A percentile compares a stretch with the other conserved stretches of the same genome.
These are phyloP conservation scores for Lactarius trivialis DNA, from an alignment of 768 basidiomycete species.

Conservation along the genomic window DNA sequence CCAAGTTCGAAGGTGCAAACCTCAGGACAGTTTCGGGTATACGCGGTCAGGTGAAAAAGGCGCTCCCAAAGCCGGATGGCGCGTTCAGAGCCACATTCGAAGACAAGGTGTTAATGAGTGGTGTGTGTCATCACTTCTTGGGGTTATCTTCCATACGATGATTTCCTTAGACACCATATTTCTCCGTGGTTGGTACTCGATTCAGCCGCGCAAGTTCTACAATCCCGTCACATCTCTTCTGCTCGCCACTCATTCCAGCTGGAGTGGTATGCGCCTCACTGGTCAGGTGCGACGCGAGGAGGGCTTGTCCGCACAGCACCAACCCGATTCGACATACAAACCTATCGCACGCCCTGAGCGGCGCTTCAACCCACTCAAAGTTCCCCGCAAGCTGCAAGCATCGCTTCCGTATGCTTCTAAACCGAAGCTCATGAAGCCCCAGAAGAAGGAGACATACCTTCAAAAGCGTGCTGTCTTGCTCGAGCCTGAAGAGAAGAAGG, in stretches of 20 bases:
- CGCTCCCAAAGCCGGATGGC: conserved; percentile 89
- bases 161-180: conserved; percentile 75
- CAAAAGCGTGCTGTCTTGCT: conserved; percentile 93
- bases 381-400: conserved; percentile 87
- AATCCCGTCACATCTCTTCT: conserved; percentile 93
- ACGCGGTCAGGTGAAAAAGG: conserved; percentile 95
- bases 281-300: conserved; percentile 88
- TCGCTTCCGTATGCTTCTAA: conserved; percentile 89
- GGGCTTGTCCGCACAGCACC: conserved; percentile 71
- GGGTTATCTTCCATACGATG: not conserved
- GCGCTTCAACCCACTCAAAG: conserved; percentile 84
- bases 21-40: conserved; percentile 94
- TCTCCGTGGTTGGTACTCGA: conserved; percentile 93
- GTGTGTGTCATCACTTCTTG: conserved; percentile 40
- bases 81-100: conserved; percentile 96
- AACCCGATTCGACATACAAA: conserved; percentile 86
- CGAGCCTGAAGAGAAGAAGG: conserved; percentile 92
- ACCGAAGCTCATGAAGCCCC: conserved; percentile 74
- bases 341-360: conserved; percentile 69
- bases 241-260: conserved; percentile 69
- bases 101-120: conserved; percentile 94
- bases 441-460: conserved; percentile 74
- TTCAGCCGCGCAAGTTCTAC: conserved; percentile 93
- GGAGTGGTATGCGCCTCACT: conserved; percentile 94
- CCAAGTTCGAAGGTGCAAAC: conserved; percentile 98